Evolutionary conservation across 2,329 filamentous ascomycete genomes (phyloP), one percentile per base, ranked within the genome.

Genomic region (Fusarium subglutinans): DNA sequence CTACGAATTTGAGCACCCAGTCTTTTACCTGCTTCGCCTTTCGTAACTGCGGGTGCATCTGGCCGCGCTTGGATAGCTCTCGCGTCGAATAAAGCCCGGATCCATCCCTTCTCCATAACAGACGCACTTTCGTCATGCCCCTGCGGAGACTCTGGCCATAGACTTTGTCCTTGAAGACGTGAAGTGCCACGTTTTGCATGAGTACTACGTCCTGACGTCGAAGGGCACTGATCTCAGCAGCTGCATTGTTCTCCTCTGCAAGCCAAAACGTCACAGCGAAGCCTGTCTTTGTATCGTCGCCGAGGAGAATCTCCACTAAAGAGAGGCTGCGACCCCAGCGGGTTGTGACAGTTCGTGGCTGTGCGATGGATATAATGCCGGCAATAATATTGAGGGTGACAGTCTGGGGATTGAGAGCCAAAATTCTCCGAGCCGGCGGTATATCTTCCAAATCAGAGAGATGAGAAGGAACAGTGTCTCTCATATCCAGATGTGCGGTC

Each of bases 201-300:
- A 98, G 86, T 10, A 98, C 86, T 3, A 98, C 89, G 79, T 98
- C 94, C 76, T 92, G 92, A 1, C 90, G 84, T 51, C 91, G 87
- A 38, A 97, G 83, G 0, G 79, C 82, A 4, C 83, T 80, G 15
- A 88, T 76, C 6, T 78, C 73, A 37, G 79, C 79, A 14, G 75
- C 70, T 1, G 60, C 67, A 8, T 81, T 67, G 84, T 81, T 45
- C 77, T 84, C 73, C 8, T 72, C 74, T 8, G 87, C 83, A 4
- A 97, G 84, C 96, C 96, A 98, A 80, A 97, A 94, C 6, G 93
- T 95, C 63, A 98, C 86, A 35, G 88, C 90, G 82, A 98, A 97
- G 6, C 92, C 93, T 0, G 93, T 90, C 72, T 88, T 90, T 1
- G 95, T 97, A 58, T 98, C 93, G 80, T 98, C 96, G 10, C 93